These are phyloP conservation scores for Amyloporia xantha DNA, from an alignment of 768 basidiomycete species.

Conservation along the genomic window DNA sequence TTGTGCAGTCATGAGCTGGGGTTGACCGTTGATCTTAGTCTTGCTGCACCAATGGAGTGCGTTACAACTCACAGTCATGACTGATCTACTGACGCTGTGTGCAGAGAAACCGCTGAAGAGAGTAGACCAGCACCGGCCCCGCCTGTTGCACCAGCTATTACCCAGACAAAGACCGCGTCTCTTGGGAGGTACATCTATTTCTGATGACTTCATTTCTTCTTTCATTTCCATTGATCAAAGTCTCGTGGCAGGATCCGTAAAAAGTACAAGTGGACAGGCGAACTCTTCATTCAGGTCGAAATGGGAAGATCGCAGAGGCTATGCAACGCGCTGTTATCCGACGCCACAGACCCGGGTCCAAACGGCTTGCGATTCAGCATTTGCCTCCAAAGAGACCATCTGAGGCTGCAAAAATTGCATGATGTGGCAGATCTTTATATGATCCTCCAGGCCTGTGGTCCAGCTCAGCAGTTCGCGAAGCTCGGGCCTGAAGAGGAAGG, in stretches of 20 bases:
- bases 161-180: not conserved
- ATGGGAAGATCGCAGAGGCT: conserved; percentile 34
- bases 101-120: not conserved
- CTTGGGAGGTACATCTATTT: not conserved
- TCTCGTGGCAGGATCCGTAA: conserved; percentile 39
- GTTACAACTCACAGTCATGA: not conserved
- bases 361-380: conserved; percentile 45
- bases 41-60: conserved; percentile 22
- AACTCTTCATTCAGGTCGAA: conserved; percentile 37
- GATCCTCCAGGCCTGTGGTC: conserved; percentile 44
- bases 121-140: not conserved
- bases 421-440: conserved; percentile 38
- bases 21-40: conserved; percentile 10
- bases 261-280: conserved; percentile 62
- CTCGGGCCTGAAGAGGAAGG: conserved; percentile 34
- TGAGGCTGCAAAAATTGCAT: conserved; percentile 44
- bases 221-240: too few species aligned
- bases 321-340: conserved; percentile 43
- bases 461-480: conserved; percentile 46
- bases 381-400: conserved; percentile 33
- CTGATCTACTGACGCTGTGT: not conserved
- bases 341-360: conserved; percentile 33
- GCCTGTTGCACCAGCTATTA: not conserved
- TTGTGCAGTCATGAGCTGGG: not conserved
- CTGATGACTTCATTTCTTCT: too few species aligned